These are phyloP conservation scores for Microthyrium microscopicum DNA, from an alignment of 2,329 filamentous ascomycete species.

Conservation along the genomic window DNA sequence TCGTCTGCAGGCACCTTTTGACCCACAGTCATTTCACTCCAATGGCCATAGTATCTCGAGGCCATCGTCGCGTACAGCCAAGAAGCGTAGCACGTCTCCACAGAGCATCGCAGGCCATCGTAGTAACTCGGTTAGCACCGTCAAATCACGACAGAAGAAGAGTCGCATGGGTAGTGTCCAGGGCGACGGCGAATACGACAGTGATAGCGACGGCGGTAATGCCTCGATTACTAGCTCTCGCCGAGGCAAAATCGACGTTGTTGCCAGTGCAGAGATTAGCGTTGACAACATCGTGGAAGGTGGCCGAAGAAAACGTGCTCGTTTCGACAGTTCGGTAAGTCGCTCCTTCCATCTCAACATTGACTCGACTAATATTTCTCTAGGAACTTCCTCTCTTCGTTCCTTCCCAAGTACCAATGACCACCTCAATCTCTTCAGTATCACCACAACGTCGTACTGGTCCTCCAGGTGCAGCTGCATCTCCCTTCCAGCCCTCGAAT, in stretches of 20 bases:
- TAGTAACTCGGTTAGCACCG: constrained; percentile 61
- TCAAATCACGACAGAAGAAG: constrained; percentile 40
- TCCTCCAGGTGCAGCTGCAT: constrained; percentile 53
- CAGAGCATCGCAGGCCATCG: constrained; percentile 49
- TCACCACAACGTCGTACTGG: constrained; percentile 75
- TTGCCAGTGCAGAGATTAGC: constrained; percentile 92
- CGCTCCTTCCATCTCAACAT: constrained; percentile 2
- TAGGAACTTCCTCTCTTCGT: constrained; percentile 93
- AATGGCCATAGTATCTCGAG: constrained; percentile 47
- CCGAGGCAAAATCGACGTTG: constrained; percentile 52
- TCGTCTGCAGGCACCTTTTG: constrained; percentile 47
- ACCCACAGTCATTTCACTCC: constrained; percentile 44
- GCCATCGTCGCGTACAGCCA: constrained; percentile 52
- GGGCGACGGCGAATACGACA: constrained; percentile 35
- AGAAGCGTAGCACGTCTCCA: constrained; percentile 65
- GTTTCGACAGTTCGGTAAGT: constrained; percentile 93
- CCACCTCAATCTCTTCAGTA: constrained; percentile 92
- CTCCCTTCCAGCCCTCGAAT: constrained; percentile 55
- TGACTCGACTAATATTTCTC: background rate
- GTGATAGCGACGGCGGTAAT: constrained; percentile 70
- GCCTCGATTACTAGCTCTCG: constrained; percentile 55
- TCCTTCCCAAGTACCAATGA: constrained; percentile 81
- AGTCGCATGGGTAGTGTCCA: constrained; percentile 46
- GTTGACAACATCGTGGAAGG: constrained; percentile 97
- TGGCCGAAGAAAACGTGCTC: constrained; percentile 83